Conservation (phyloP, 2,329 filamentous ascomycete species). For the Arthrobotrys sphaeroides region DNA sequence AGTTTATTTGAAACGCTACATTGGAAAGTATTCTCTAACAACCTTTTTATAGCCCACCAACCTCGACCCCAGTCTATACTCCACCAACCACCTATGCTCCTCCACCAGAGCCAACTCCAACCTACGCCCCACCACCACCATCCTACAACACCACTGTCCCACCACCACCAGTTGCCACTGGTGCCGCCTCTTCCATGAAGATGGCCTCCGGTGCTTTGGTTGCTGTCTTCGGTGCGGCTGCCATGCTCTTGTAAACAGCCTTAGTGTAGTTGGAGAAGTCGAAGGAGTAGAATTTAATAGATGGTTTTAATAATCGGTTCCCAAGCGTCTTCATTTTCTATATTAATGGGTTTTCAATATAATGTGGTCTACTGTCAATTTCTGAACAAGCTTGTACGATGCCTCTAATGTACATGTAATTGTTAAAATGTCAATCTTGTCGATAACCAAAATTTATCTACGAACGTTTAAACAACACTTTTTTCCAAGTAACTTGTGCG, state of each 20-base stretch:
- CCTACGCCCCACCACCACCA: conserved; percentile 51
- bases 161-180: conserved; percentile 36
- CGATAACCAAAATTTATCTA: conserved; percentile 43
- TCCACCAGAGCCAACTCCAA: conserved; percentile 25
- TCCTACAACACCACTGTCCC: conserved; percentile 49
- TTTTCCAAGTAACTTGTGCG: background rate
- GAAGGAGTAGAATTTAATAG: conserved; percentile 44
- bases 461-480: background rate
- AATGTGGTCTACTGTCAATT: conserved; percentile 36
- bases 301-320: conserved; percentile 41
- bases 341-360: conserved; percentile 35
- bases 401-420: conserved; percentile 52
- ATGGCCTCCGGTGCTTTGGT: conserved; percentile 53
- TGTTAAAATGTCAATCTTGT: conserved; percentile 50
- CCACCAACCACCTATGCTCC: conserved; percentile 35
- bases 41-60: conserved; percentile 45
- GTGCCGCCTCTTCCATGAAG: conserved; percentile 53
- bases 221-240: conserved; percentile 53
- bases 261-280: conserved; percentile 5
- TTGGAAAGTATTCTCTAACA: background rate
- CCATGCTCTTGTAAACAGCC: conserved; percentile 52
- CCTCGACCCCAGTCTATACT: conserved; percentile 37
- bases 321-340: conserved; percentile 34
- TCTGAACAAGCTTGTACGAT: conserved; percentile 39
- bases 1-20: conserved; percentile 5